Evolutionary conservation across 23 red algal genomes (phyloP), one percentile per base, ranked within the genome.

Genomic region (Gracilaria domingensis): DNA sequence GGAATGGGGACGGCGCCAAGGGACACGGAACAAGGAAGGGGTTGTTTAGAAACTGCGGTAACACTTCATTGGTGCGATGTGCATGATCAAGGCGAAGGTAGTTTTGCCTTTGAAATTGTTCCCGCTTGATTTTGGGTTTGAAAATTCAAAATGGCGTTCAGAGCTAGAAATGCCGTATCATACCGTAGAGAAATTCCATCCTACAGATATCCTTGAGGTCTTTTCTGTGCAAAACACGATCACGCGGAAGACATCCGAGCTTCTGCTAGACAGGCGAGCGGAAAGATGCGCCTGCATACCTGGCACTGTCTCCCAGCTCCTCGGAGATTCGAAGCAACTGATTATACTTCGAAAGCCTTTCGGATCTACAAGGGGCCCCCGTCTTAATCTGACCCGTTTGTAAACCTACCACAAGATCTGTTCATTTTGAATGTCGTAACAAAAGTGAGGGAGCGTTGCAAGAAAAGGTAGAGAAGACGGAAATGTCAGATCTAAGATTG

Each of bases 321-420:
- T 98, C 97, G 40, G 91, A 90, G 58, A 98, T 98, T 36, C 97
- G 83, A 36, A 98, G 83, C 34, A 98, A 71, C 65, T 98, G 97
- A 64, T 98, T 98, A 84, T 98, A 98, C 64, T 98, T 98, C 2
- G 93, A 88, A 82, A 98, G 93, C 53, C 97, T 93, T 86, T 98
- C 97, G 12, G 93, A 96, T 82, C 97, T 80, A 83, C 97, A 98
- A 18, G 97, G 92, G 40, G 97, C 97, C 42, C 97, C 97, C 33
- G 93, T 94, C 79, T 98, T 98, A 83, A 98, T 95, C 85, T 95
- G 84, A 39, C 97, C 97, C 32, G 97, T 98, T 80, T 91, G 93
- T 20, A 98, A 81, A 45, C 97, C 97, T 0, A 98, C 97, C 7
- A 95, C 93, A 37, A 98, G 85, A 86, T 98, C 97, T 49, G 92